These are phyloP conservation scores for Aspergillus leporis DNA, from an alignment of 495 filamentous ascomycete species.

Conservation along the genomic window DNA sequence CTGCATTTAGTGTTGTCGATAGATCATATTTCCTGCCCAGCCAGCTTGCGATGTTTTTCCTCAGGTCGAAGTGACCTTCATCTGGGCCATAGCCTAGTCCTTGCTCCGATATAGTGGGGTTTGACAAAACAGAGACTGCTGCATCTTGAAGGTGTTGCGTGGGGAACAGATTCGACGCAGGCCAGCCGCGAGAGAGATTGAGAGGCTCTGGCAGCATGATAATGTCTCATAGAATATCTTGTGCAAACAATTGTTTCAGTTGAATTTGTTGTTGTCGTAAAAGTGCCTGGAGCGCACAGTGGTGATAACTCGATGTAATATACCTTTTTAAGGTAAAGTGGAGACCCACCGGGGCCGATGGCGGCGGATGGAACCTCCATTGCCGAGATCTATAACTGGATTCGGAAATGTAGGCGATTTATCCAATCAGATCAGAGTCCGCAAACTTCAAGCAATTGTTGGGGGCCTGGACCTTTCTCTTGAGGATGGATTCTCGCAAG, in stretches of 20 bases:
- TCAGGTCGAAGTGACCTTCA: constrained; percentile 59
- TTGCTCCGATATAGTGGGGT: constrained; percentile 46
- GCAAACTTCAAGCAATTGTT: background rate
- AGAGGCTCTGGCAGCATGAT: constrained; percentile 21
- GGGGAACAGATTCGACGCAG: constrained; percentile 61
- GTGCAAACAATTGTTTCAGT: background rate
- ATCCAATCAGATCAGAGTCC: constrained; percentile 1
- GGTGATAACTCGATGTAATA: background rate
- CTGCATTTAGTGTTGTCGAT: constrained; percentile 23
- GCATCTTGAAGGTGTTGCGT: constrained; percentile 50
- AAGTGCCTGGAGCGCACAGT: background rate
- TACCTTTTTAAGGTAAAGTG: background rate
- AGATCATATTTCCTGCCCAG: constrained; percentile 52
- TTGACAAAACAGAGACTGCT: constrained; percentile 50
- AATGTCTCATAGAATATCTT: background rate
- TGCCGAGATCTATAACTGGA: background rate
- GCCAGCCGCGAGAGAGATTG: constrained; percentile 66
- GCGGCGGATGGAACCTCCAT: background rate
- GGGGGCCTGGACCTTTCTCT: background rate
- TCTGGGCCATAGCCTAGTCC: constrained; percentile 72
- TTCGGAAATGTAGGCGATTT: constrained; percentile 5
- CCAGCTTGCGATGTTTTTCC: constrained; percentile 63
- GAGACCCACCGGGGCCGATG: background rate
- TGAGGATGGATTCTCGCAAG: background rate
- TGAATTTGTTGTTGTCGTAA: background rate